Percentiles rank a stretch among this genome's conserved stretches.
These are phyloP conservation scores for Elongisporangium anandrum DNA, from an alignment of 352 stramenopile genomes.

Conservation along the genomic window DNA sequence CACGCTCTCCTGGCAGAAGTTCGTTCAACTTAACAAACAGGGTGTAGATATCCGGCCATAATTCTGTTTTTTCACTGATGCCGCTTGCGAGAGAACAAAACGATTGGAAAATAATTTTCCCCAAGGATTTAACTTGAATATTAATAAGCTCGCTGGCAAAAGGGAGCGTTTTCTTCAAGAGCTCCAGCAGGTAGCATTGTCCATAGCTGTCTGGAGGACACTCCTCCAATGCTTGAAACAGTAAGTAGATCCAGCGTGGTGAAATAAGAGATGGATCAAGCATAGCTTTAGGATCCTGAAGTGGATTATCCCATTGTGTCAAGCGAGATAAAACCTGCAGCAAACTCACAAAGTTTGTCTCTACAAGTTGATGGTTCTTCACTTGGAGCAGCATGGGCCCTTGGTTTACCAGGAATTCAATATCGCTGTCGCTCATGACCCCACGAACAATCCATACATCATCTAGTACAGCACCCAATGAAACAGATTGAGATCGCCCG, in stretches of 20 bases:
- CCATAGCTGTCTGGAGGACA: conserved; percentile 8
- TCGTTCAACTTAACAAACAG: neutral
- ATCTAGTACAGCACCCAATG: conserved; percentile 23
- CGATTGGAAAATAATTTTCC: neutral
- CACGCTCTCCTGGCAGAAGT: neutral
- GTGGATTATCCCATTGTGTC: neutral
- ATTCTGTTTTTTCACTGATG: neutral
- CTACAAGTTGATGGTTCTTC: conserved; percentile 22
- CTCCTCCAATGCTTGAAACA: conserved; percentile 14
- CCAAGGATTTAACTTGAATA: neutral
- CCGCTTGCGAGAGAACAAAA: neutral
- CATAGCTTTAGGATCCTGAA: neutral
- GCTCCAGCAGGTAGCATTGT: conserved; percentile 26
- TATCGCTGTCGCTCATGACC: conserved; percentile 6
- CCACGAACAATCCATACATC: conserved; percentile 20
- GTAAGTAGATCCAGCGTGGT: conserved; percentile 22
- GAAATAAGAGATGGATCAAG: conserved; percentile 11
- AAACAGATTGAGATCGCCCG: neutral
- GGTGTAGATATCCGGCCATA: neutral
- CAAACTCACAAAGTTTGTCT: conserved; percentile 23
- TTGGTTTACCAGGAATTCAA: conserved; percentile 15
- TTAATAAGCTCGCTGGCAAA: neutral
- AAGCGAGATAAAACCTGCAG: conserved; percentile 34
- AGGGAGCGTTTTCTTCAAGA: conserved; percentile 25
- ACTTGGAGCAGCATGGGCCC: conserved; percentile 34